A percentile compares a stretch with the other conserved stretches of the same genome.
These are phyloP conservation scores for Nicotiana paniculata DNA, from an alignment of 257 asterid species.

Conservation along the genomic window DNA sequence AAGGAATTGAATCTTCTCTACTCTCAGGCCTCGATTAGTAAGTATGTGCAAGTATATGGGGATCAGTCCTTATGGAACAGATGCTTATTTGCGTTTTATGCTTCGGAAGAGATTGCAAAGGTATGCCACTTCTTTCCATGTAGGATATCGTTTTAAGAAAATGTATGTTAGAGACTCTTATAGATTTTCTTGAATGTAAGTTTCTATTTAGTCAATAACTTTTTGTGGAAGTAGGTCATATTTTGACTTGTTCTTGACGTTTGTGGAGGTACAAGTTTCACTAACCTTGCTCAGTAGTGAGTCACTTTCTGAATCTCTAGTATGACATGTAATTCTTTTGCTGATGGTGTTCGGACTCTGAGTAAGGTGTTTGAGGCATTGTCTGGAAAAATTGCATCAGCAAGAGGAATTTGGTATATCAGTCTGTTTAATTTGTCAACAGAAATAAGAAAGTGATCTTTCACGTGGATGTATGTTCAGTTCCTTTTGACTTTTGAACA, in stretches of 20 bases:
- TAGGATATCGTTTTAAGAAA: conserved; percentile 8
- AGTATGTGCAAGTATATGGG: conserved; percentile 99
- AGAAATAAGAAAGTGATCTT: not conserved
- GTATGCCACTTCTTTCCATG: conserved; percentile 33
- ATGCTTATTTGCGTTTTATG: conserved; percentile 78
- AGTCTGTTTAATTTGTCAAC: not conserved
- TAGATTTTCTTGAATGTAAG: not conserved
- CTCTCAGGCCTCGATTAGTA: conserved; percentile 76
- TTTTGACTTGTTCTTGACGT: not conserved
- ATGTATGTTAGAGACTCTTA: not conserved
- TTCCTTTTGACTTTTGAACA: not conserved
- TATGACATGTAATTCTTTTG: not conserved
- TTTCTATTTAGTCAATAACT: not conserved
- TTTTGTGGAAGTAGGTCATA: not conserved
- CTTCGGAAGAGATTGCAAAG: conserved; percentile 74
- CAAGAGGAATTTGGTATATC: not conserved
- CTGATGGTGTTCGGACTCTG: not conserved
- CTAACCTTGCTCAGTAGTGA: not conserved
- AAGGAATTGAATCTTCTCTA: conserved; percentile 3
- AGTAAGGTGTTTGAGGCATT: not conserved
- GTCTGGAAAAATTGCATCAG: not conserved
- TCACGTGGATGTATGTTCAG: not conserved
- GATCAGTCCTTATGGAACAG: conserved; percentile 72
- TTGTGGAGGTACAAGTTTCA: not conserved
- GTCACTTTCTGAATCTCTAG: not conserved